Evolutionary conservation across 1,284 basidiomycete species (phyloP).

Genomic region (Gomphus bonarii): DNA sequence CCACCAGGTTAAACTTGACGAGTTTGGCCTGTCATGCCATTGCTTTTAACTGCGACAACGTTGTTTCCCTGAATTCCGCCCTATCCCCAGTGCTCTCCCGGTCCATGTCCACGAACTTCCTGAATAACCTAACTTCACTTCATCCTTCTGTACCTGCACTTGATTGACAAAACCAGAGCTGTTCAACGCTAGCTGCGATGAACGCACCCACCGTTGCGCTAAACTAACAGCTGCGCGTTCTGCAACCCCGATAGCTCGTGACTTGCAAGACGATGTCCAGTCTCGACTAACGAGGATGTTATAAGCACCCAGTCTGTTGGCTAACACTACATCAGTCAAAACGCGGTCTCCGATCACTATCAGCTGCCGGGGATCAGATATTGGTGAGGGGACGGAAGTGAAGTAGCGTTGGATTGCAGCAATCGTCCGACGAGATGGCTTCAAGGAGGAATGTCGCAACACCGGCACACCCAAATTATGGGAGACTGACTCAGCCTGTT

Average conservation of each 20-base stretch:
- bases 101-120: constrained; percentile 11
- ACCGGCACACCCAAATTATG: constrained; percentile 74
- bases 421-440: constrained; percentile 73
- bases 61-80: constrained; percentile 6
- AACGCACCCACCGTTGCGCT: not conserved
- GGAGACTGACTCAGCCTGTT: constrained; percentile 77
- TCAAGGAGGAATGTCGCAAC: constrained; percentile 65
- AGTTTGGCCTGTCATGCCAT: not conserved
- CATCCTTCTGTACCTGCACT: not conserved
- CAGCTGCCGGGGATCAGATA: constrained; percentile 46
- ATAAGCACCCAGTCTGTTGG: constrained; percentile 52
- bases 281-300: constrained; percentile 10
- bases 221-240: constrained; percentile 5
- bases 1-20: too few relatives aligned
- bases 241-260: not conserved
- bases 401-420: constrained; percentile 57
- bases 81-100: constrained; percentile 6
- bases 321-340: constrained; percentile 85
- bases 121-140: constrained; percentile 3
- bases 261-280: constrained; percentile 3
- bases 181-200: not conserved
- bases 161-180: not conserved
- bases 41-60: not conserved
- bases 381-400: constrained; percentile 36
- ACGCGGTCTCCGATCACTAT: constrained; percentile 84